Base-by-base conservation (phyloP, 768 basidiomycete genomes). In the Amanita polypyramis region DNA sequence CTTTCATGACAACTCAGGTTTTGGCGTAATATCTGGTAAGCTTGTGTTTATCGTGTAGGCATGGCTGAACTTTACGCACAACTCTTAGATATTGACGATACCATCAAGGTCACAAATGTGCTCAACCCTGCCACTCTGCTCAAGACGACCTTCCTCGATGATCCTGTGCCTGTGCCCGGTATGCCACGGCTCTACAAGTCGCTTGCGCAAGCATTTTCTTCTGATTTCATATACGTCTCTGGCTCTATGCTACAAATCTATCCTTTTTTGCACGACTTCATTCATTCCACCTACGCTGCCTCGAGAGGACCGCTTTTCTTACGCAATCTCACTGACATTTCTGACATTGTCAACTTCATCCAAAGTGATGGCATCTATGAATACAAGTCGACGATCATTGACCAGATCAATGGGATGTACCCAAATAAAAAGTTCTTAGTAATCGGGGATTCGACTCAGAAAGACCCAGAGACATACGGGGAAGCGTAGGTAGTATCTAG, bases 231-330 rank as follows among this genome's bases (percentile, higher is more conserved):
- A 47, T 73, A 70, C 49, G 55, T 72, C 33, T 65, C 67, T n/a
- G 70, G 66, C 1, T 70, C 69, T 2, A 69, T 70, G 2, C 69
- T 68, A 60, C 69, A 72, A 53, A 60, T 73, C 8, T 68, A 69
- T 52, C 69, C 69, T n/a, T 70, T 72, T 62, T 62, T 72, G 9
- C 61, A 61, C 36, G 51, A 56, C 14, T 73, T 73, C 52, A 62
- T 72, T 52, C 58, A 63, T 34, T 57, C 62, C 0, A 54, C 63
- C 0, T 72, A 61, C 49, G 48, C 67, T 15, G 55, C 53, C 5
- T 60, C 70, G 3, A 61, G 54, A 34, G 71, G 70, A 0, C 71
- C 71, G 2, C 64, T 70, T 38, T 55, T 69, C 43, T 56, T 65
- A 17, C 62, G 66, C 29, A 70, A 68, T 52, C 53, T 72, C 23